phyloP scores from a whole-genome alignment of 352 stramenopile genomes.

The Phytophthora vignae region DNA sequence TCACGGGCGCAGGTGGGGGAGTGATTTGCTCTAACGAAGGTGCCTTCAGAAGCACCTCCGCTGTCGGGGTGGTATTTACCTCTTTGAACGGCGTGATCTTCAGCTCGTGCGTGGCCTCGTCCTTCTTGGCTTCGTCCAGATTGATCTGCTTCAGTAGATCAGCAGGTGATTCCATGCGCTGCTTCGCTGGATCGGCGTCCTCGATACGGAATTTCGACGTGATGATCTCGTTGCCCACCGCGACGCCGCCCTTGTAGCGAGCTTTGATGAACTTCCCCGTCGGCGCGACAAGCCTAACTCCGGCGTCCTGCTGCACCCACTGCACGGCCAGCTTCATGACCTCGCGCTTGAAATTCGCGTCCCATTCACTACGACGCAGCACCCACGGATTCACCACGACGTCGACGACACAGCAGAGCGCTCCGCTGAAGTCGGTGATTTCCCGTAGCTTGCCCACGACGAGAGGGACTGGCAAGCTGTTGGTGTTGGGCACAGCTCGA shows the following conservation, averaged over 20 bases:
- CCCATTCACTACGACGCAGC: conserved; percentile 72
- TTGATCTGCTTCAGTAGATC: neutral
- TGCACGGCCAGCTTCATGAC: conserved; percentile 79
- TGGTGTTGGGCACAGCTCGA: conserved; percentile 69
- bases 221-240: conserved; percentile 65
- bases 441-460: conserved; percentile 67
- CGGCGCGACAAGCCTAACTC: conserved; percentile 44
- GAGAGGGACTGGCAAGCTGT: conserved; percentile 80
- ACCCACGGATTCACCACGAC: conserved; percentile 88
- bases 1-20: conserved; percentile 21
- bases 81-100: neutral
- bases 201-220: conserved; percentile 84
- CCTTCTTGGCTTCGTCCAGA: neutral
- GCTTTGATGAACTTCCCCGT: conserved; percentile 88
- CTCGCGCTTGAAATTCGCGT: conserved; percentile 84
- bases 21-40: neutral
- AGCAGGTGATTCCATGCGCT: neutral
- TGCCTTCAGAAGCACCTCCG: neutral
- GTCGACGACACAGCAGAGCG: conserved; percentile 57
- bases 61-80: neutral
- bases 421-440: conserved; percentile 54
- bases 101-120: neutral
- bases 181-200: conserved; percentile 16
- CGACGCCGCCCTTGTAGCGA: conserved; percentile 80
- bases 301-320: conserved; percentile 81